These are phyloP conservation scores for Wickerhamomyces bisporus DNA, from an alignment of 805 yeast genomes.

Conservation along the genomic window DNA sequence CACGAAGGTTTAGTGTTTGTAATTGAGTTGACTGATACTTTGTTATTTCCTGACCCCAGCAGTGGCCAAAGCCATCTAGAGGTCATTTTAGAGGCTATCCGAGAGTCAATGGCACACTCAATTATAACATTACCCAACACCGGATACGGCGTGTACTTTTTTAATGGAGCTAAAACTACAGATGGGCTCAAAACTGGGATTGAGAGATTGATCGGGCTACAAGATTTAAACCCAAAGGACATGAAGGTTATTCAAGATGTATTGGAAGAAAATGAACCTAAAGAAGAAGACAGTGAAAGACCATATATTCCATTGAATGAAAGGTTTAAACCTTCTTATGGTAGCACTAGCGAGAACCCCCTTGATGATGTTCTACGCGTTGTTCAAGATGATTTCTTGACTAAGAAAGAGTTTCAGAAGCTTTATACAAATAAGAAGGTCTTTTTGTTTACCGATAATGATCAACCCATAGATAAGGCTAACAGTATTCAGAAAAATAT, in stretches of 20 bases:
- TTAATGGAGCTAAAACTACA: slow-evolving; percentile 39
- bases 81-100: slow-evolving; percentile 51
- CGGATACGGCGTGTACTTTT: slow-evolving; percentile 69
- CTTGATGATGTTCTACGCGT: slow-evolving; percentile 42
- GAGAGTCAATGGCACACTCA: slow-evolving; percentile 59
- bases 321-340: slow-evolving; percentile 25
- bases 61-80: slow-evolving; percentile 37
- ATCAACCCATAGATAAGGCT: slow-evolving; percentile 49
- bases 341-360: slow-evolving; percentile 23
- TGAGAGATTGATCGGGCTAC: slow-evolving; percentile 43
- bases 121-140: slow-evolving; percentile 62
- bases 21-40: slow-evolving; percentile 48
- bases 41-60: slow-evolving; percentile 35
- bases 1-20: slow-evolving; percentile 63
- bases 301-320: slow-evolving; percentile 23
- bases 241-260: slow-evolving; percentile 53
- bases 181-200: slow-evolving; percentile 38
- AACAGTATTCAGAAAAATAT: slow-evolving; percentile 37
- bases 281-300: slow-evolving; percentile 11
- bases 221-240: slow-evolving; percentile 48
- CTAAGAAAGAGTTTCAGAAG: slow-evolving; percentile 33
- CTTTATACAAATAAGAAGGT: slow-evolving; percentile 52
- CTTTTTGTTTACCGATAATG: slow-evolving; percentile 72
- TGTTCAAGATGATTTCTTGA: slow-evolving; percentile 50
- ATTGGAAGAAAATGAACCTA: slow-evolving; percentile 35